A percentile compares a stretch with the other conserved stretches of the same genome.
Evolutionary conservation across 2,329 filamentous ascomycete species (phyloP).

Genomic region (Paracoccidioides lutzii): DNA sequence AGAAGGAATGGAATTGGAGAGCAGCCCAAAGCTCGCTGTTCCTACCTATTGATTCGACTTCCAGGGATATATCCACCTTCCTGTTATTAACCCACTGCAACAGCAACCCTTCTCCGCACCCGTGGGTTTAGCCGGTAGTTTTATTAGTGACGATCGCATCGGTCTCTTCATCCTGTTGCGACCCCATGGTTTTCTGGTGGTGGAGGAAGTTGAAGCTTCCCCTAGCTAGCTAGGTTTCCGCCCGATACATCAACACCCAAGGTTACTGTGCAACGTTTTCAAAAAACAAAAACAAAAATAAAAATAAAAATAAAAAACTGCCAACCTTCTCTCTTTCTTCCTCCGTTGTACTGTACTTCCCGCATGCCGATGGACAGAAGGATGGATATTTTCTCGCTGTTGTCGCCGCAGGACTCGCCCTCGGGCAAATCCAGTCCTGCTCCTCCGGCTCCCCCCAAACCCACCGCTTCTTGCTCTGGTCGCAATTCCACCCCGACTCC

Average conservation of each 20-base stretch:
- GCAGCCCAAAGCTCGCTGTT: not conserved
- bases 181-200: not conserved
- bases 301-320: no score
- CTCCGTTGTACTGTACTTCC: not conserved
- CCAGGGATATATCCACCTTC: not conserved
- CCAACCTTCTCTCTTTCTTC: not conserved
- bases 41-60: not conserved
- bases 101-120: not conserved
- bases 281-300: no score
- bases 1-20: not conserved
- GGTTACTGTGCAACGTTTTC: no score
- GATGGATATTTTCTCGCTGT: slow-evolving; percentile 37
- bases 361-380: slow-evolving; percentile 1
- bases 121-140: no score
- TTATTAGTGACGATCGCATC: no score
- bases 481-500: slow-evolving; percentile 18
- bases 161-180: not conserved
- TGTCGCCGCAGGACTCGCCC: slow-evolving; percentile 33
- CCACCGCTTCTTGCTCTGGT: slow-evolving; percentile 6
- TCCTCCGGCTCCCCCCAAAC: not conserved
- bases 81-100: no score
- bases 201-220: not conserved
- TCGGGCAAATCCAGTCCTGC: slow-evolving; percentile 22
- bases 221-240: not conserved
- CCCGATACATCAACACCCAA: no score